A percentile compares a stretch with the other conserved stretches of the same genome.
Evolutionary conservation across 2,329 filamentous ascomycete genomes (phyloP).

Genomic region (Fusarium newnesense): DNA sequence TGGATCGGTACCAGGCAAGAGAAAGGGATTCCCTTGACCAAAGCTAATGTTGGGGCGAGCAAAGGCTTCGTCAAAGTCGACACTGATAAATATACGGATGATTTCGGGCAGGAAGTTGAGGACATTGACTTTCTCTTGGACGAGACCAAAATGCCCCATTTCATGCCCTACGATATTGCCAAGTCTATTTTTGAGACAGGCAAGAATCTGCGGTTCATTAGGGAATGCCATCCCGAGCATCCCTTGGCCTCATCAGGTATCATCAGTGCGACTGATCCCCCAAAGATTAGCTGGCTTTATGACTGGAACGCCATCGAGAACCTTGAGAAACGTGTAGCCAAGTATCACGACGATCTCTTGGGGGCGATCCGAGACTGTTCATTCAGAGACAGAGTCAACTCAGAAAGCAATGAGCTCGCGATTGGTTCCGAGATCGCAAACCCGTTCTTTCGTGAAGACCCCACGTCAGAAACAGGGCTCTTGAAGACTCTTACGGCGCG

Average conservation of each 20-base stretch:
- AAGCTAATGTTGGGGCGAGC: slow-evolving; percentile 53
- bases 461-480: slow-evolving; percentile 40
- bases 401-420: not conserved
- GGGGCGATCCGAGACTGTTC: slow-evolving; percentile 31
- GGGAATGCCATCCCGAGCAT: slow-evolving; percentile 76
- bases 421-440: slow-evolving; percentile 38
- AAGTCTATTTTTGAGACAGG: slow-evolving; percentile 82
- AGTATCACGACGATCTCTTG: slow-evolving; percentile 48
- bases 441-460: slow-evolving; percentile 59
- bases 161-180: slow-evolving; percentile 76
- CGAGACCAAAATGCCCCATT: slow-evolving; percentile 73
- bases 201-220: slow-evolving; percentile 78
- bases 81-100: slow-evolving; percentile 64
- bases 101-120: slow-evolving; percentile 66
- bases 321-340: slow-evolving; percentile 68
- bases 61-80: slow-evolving; percentile 72
- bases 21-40: slow-evolving; percentile 63
- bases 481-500: slow-evolving; percentile 25
- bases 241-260: slow-evolving; percentile 68
- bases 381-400: not conserved
- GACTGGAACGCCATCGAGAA: slow-evolving; percentile 75
- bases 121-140: slow-evolving; percentile 73
- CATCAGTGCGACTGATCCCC: slow-evolving; percentile 60
- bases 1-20: slow-evolving; percentile 79
- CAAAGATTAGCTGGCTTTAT: slow-evolving; percentile 74